These are phyloP conservation scores for Williopsis jadinii DNA, from an alignment of 1,139 yeast species.

Conservation along the genomic window DNA sequence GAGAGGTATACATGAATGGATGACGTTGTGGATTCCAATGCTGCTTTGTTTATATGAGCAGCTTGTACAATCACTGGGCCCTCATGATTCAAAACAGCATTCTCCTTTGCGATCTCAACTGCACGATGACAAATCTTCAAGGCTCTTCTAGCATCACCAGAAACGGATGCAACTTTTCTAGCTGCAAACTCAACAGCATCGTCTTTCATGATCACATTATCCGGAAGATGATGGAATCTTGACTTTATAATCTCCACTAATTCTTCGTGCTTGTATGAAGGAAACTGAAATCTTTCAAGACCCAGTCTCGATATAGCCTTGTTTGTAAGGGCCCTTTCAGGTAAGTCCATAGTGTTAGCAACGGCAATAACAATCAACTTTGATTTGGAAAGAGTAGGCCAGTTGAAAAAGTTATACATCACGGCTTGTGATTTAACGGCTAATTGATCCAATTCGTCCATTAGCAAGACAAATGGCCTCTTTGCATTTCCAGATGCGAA, in stretches of 20 bases:
- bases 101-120: slow-evolving; percentile 76
- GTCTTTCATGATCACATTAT: slow-evolving; percentile 37
- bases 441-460: slow-evolving; percentile 92
- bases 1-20: slow-evolving; percentile 57
- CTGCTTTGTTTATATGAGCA: slow-evolving; percentile 68
- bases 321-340: slow-evolving; percentile 81
- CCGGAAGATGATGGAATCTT: slow-evolving; percentile 53
- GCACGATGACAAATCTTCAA: slow-evolving; percentile 85
- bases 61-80: slow-evolving; percentile 51
- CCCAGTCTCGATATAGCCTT: slow-evolving; percentile 92
- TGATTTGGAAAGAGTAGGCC: slow-evolving; percentile 86
- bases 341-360: slow-evolving; percentile 96
- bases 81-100: slow-evolving; percentile 17
- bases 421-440: slow-evolving; percentile 82
- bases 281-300: slow-evolving; percentile 75
- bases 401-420: slow-evolving; percentile 92
- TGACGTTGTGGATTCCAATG: slow-evolving; percentile 71
- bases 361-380: slow-evolving; percentile 84
- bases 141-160: slow-evolving; percentile 96
- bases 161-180: slow-evolving; percentile 89
- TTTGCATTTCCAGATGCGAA: slow-evolving; percentile 34
- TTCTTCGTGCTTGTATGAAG: slow-evolving; percentile 82
- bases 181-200: slow-evolving; percentile 92
- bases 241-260: slow-evolving; percentile 67
- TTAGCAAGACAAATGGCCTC: slow-evolving; percentile 58